A percentile compares a stretch with the other conserved stretches of the same genome.
Conservation (phyloP, 345 rosid genomes). For the Clausena lansium region DNA sequence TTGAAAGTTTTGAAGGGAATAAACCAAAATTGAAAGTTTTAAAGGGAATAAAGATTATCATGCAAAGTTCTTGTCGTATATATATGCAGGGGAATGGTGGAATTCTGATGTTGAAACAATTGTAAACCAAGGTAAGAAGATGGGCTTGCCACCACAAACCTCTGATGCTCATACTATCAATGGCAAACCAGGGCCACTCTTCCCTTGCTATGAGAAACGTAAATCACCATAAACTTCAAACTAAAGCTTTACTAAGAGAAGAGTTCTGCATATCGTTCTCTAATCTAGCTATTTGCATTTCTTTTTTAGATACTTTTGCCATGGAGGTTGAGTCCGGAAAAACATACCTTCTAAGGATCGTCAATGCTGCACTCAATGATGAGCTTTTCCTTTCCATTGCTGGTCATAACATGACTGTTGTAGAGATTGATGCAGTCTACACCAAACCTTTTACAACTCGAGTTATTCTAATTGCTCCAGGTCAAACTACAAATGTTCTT, state of each 20-base stretch:
- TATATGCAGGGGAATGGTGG: conserved; percentile 58
- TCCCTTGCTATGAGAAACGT: conserved; percentile 63
- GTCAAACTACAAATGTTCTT: conserved; percentile 27
- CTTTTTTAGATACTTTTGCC: conserved; percentile 36
- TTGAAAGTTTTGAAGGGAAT: background rate
- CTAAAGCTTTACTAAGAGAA: background rate
- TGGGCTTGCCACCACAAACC: conserved; percentile 44
- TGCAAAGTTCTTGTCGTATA: background rate
- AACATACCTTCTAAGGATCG: conserved; percentile 38
- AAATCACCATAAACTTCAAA: background rate
- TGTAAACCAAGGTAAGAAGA: conserved; percentile 53
- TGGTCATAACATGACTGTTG: conserved; percentile 29
- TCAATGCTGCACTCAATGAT: conserved; percentile 34
- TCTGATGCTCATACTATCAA: conserved; percentile 67
- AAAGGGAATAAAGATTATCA: background rate
- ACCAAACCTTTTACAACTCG: conserved; percentile 42
- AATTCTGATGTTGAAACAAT: conserved; percentile 50
- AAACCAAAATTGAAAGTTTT: background rate
- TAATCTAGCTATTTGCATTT: background rate
- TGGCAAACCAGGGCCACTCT: conserved; percentile 68
- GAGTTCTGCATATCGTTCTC: background rate
- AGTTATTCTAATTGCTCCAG: conserved; percentile 28
- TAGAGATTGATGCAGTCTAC: conserved; percentile 48
- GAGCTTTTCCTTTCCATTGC: conserved; percentile 26
- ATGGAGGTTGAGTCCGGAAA: conserved; percentile 41